phyloP scores from a whole-genome alignment of 2,329 filamentous ascomycete species.

The Remersonia thermophila region DNA sequence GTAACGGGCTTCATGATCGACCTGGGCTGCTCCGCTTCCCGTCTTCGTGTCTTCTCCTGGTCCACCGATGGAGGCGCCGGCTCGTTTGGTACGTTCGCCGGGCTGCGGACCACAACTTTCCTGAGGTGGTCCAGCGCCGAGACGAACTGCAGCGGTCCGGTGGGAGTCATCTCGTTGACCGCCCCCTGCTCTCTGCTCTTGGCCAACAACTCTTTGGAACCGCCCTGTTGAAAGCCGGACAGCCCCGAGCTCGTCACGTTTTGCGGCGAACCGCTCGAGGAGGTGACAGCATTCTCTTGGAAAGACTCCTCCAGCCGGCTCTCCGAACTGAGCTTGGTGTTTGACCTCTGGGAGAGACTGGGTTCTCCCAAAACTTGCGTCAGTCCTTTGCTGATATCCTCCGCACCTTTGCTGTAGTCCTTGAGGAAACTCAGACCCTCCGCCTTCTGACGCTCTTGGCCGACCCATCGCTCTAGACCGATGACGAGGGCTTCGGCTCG shows the following conservation, averaged over 20 bases:
- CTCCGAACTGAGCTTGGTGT: background rate
- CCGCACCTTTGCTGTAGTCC: background rate
- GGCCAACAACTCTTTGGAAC: too few species aligned
- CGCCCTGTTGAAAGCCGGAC: too few species aligned
- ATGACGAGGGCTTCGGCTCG: conserved; percentile 4
- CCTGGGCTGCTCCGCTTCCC: conserved; percentile 13
- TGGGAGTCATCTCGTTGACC: background rate
- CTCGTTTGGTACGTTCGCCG: conserved; percentile 9
- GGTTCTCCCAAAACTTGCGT: conserved; percentile 1
- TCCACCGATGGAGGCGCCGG: conserved; percentile 13
- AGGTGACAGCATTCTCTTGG: background rate
- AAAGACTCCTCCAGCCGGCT: conserved; percentile 1
- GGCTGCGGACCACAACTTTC: conserved; percentile 16
- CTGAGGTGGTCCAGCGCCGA: conserved; percentile 4
- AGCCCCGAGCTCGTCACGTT: too few species aligned
- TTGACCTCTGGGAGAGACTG: background rate
- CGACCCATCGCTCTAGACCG: conserved; percentile 9
- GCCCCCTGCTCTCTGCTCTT: too few species aligned
- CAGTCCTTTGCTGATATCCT: conserved; percentile 5
- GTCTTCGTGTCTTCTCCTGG: conserved; percentile 16
- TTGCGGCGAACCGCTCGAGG: too few species aligned
- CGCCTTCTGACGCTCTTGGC: conserved; percentile 3
- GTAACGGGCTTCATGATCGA: conserved; percentile 16
- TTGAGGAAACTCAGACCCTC: background rate
- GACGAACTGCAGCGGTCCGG: conserved; percentile 2